These are phyloP conservation scores for Trichoderma sp. DNA, from an alignment of 2,329 filamentous ascomycete genomes.

Conservation along the genomic window DNA sequence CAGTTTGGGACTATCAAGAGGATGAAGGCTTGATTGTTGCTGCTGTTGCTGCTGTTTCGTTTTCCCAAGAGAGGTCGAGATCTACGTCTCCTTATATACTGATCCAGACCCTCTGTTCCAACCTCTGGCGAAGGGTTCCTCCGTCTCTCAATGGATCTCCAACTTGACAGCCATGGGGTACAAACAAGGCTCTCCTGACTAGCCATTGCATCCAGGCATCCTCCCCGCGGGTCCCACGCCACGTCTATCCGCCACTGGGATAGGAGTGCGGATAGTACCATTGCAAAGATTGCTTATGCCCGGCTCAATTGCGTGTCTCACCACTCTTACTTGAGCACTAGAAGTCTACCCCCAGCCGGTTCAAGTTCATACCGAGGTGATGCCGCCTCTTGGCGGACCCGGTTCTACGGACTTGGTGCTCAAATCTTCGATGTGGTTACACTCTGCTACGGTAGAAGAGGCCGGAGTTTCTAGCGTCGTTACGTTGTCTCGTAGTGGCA, in stretches of 20 bases:
- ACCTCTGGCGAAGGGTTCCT: background rate
- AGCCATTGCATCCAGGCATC: background rate
- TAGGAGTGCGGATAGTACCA: background rate
- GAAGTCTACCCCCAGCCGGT: background rate
- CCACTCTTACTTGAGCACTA: slow-evolving; percentile 10
- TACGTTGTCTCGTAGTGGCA: background rate
- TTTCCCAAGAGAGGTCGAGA: background rate
- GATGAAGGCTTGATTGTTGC: background rate
- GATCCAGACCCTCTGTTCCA: background rate
- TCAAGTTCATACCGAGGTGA: background rate
- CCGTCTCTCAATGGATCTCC: background rate
- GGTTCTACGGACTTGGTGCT: background rate
- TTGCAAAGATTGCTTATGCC: background rate
- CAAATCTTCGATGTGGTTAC: background rate
- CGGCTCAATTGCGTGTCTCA: background rate
- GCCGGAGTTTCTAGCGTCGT: background rate
- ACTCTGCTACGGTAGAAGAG: background rate
- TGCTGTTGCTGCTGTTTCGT: background rate
- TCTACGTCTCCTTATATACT: background rate
- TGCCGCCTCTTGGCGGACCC: background rate
- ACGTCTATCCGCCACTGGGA: background rate
- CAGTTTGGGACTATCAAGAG: background rate
- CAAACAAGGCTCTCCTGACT: slow-evolving; percentile 1
- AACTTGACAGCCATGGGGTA: background rate
- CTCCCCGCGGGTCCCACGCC: background rate